A percentile compares a stretch with the other conserved stretches of the same genome.
These are phyloP conservation scores for Salix brachista DNA, from an alignment of 345 rosid genomes.

Conservation along the genomic window DNA sequence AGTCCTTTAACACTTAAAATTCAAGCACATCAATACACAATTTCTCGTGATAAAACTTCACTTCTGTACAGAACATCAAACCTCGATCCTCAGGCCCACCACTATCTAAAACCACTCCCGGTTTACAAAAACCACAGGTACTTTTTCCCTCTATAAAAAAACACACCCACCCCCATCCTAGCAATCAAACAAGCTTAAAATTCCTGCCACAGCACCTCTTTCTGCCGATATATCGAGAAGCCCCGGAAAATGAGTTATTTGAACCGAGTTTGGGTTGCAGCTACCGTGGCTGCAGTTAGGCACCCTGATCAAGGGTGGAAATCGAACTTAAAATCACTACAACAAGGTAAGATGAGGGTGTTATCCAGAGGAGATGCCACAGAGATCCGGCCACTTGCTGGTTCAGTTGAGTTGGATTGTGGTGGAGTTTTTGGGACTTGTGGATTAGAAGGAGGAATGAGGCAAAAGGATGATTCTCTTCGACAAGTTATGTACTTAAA, in stretches of 20 bases:
- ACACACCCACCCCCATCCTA: neutral
- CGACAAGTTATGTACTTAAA: constrained; percentile 79
- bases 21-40: neutral
- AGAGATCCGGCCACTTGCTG: constrained; percentile 54
- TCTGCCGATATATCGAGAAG: neutral
- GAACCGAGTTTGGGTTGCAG: constrained; percentile 72
- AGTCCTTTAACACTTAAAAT: no score
- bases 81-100: neutral
- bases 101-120: constrained; percentile 3
- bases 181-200: neutral
- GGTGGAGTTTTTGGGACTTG: constrained; percentile 18
- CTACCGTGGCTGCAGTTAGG: constrained; percentile 59
- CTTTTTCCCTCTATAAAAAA: constrained; percentile 14
- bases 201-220: neutral
- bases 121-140: neutral
- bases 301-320: constrained; percentile 62
- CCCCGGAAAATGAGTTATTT: constrained; percentile 38
- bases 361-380: constrained; percentile 30
- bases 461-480: constrained; percentile 59
- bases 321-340: constrained; percentile 41
- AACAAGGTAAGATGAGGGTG: constrained; percentile 41
- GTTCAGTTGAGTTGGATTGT: constrained; percentile 37
- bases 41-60: neutral
- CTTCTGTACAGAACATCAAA: neutral
- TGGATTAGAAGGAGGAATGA: constrained; percentile 11